Evolutionary conservation across 2,329 filamentous ascomycete species (phyloP).

Genomic region (Cadophora sp.): DNA sequence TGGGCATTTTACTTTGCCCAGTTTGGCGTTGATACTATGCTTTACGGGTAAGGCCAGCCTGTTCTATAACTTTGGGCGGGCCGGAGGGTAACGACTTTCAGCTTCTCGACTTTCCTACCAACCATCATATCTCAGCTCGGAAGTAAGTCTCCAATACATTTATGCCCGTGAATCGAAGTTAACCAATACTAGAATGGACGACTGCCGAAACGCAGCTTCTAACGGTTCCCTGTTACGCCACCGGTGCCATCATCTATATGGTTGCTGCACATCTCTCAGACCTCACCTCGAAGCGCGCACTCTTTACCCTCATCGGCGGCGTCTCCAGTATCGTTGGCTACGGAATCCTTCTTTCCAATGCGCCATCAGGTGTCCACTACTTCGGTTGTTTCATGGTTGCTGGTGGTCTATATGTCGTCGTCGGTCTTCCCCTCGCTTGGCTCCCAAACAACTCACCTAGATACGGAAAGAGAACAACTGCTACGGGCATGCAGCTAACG

Average conservation of each 20-base stretch:
- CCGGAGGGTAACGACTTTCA: slow-evolving; percentile 49
- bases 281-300: slow-evolving; percentile 59
- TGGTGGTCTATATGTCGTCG: slow-evolving; percentile 58
- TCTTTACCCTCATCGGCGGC: slow-evolving; percentile 60
- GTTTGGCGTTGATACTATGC: slow-evolving; percentile 68
- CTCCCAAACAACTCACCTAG: slow-evolving; percentile 61
- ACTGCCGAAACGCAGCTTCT: slow-evolving; percentile 67
- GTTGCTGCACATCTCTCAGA: slow-evolving; percentile 63
- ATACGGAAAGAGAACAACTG: slow-evolving; percentile 66
- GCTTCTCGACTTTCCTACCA: slow-evolving; percentile 71
- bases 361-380: slow-evolving; percentile 60
- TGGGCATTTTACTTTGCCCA: slow-evolving; percentile 65
- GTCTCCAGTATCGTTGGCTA: slow-evolving; percentile 62
- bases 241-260: slow-evolving; percentile 68
- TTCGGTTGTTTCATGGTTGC: slow-evolving; percentile 68
- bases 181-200: slow-evolving; percentile 49
- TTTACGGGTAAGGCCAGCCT: slow-evolving; percentile 54
- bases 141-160: not conserved
- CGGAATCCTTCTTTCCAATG: slow-evolving; percentile 59
- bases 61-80: not conserved
- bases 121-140: slow-evolving; percentile 72
- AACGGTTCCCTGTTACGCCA: slow-evolving; percentile 71
- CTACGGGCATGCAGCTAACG: slow-evolving; percentile 63
- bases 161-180: not conserved
- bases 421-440: slow-evolving; percentile 45